Base-by-base conservation (phyloP, 305 asterid genomes). In the Solanum hybrid region DNA sequence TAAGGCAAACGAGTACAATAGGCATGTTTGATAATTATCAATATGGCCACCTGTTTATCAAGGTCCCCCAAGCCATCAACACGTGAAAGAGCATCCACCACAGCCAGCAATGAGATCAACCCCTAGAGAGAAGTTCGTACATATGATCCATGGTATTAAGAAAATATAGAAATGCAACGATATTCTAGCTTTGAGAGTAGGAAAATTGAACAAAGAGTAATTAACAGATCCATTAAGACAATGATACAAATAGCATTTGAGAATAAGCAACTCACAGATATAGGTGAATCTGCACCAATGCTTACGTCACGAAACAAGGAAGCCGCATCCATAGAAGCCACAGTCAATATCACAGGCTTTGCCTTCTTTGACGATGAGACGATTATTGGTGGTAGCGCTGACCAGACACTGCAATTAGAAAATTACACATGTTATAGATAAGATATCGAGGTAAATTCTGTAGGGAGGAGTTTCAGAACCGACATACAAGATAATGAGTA, bases 381-480 rank as follows among this genome's bases (percentile, higher is more conserved):
- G 37, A 91, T 93, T 86, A 95, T 92, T 74, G 98, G 98, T 78
- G 98, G 99, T 94, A 97, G 97, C 69, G 99, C 95, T 90, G 99
- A 96, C 99, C 97, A 97, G 94, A 96, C 99, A 96, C 99, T 97
- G 99, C 96, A 97, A 95, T 82, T 97, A 95, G 95, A 95, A 57
- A 92, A 96, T 93, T 88, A 90, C 92, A 90, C 94, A 92, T 76
- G 92, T 82, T 12, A 88, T 91, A 93, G 90, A 90, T 28, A 91
- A 95, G 89, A 89, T 35, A 90, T 89, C n/a, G 90, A 90, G 92
- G 80, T 80, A 83, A 80, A 87, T 51, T 85, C 64, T 91, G 89
- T 84, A 89, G 79, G 36, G 39, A 90, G n/a, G 88, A 87, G 79
- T 91, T 90, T 67, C 89, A 83, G 57, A 84, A 80, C 26, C 61